Percentiles rank a stretch among this genome's conserved stretches.
phyloP scores from a whole-genome alignment of 139 green algal species.

The Coelastrella sp. region DNA sequence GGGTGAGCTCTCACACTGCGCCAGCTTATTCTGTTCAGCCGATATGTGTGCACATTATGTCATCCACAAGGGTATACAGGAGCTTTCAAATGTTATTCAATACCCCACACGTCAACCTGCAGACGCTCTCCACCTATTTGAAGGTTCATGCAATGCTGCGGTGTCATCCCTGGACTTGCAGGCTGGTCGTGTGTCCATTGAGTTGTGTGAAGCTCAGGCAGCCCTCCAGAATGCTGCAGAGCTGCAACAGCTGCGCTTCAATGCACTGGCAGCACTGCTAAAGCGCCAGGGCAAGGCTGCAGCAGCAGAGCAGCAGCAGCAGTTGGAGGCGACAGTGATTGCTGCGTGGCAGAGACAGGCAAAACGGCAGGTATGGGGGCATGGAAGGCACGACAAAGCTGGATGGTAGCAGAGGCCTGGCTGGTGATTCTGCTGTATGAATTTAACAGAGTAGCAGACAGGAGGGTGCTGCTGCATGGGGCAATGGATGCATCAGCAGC shows the following conservation, averaged over 20 bases:
- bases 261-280: background rate
- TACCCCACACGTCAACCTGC: too few species aligned
- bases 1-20: background rate
- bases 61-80: too few species aligned
- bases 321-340: background rate
- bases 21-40: background rate
- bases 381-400: background rate
- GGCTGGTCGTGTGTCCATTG: background rate
- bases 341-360: constrained; percentile 10
- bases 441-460: background rate
- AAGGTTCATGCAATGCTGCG: background rate
- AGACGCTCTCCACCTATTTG: too few species aligned
- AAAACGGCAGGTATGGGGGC: background rate
- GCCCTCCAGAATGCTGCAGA: background rate
- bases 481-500: background rate
- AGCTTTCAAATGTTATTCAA: too few species aligned
- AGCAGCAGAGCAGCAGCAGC: background rate
- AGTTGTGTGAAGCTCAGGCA: background rate
- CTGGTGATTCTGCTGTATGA: background rate
- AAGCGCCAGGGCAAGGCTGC: background rate
- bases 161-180: background rate
- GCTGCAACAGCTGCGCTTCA: constrained; percentile 1
- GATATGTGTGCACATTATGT: too few species aligned
- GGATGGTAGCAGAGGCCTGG: background rate
- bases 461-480: too few species aligned